Conservation (phyloP, 768 basidiomycete genomes). For the Rhizopogon rudus region DNA sequence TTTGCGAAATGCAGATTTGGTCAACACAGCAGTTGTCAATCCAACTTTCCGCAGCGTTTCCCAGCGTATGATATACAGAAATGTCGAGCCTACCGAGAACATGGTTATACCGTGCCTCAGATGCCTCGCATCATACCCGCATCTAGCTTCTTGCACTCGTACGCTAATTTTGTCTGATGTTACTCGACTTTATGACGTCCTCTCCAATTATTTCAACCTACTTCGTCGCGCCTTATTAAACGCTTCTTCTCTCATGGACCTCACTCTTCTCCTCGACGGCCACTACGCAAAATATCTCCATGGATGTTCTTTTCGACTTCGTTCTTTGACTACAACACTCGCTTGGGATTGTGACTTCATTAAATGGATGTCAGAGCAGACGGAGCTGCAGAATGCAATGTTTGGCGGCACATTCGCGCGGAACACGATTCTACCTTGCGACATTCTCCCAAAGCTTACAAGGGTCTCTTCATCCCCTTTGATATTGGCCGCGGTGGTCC, state of each 20-base stretch:
- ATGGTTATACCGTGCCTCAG: conserved; percentile 9
- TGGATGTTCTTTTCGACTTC: conserved; percentile 20
- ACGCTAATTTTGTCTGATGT: conserved; percentile 3
- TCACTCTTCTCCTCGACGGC: conserved; percentile 20
- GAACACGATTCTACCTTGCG: conserved; percentile 5
- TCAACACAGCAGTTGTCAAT: not conserved
- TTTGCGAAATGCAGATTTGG: conserved; percentile 2
- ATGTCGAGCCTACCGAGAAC: conserved; percentile 1
- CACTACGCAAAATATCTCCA: conserved; percentile 13
- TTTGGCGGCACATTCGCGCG: conserved; percentile 17
- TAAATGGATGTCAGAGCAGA: conserved; percentile 17
- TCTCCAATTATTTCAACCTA: conserved; percentile 5
- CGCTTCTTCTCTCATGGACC: conserved; percentile 18
- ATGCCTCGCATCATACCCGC: conserved; percentile 4
- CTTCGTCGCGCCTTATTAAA: conserved; percentile 16
- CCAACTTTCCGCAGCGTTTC: conserved; percentile 3
- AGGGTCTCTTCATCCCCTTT: conserved; percentile 21
- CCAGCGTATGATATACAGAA: conserved; percentile 6
- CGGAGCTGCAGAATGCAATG: conserved; percentile 12
- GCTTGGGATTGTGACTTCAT: conserved; percentile 17
- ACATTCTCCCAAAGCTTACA: conserved; percentile 14
- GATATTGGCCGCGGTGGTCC: conserved; percentile 20
- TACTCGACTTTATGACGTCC: not conserved
- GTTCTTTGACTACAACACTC: conserved; percentile 18
- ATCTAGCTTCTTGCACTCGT: conserved; percentile 7